Evolutionary conservation across 352 stramenopile genomes (phyloP), one percentile per base, ranked within the genome.

Genomic region (Phytophthora macrochlamydospora): DNA sequence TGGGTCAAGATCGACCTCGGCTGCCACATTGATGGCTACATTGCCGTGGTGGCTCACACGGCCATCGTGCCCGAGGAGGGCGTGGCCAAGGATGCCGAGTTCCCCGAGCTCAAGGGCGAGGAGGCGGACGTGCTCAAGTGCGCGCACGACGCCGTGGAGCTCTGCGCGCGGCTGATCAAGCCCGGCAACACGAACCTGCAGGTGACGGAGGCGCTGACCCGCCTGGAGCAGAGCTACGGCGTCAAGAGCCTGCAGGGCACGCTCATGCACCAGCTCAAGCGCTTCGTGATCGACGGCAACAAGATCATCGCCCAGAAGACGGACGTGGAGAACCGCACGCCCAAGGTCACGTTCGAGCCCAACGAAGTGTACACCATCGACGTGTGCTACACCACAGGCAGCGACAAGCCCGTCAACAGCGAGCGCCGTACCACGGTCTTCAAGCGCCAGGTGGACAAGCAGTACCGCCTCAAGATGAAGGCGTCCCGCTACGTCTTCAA

Each of bases 21-120:
- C 55, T 99, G 97, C 78, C 98, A 99, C 89, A 98, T 99, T 72
- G 98, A 99, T 74, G 98, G 98, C 60, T 99, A 98, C 90, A 98
- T 99, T 69, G 97, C 98, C 18, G 94, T 99, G 7, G 97, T 97
- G 11, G 98, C 97, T 7, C 98, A 99, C 85, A 99, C 98, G 45
- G 78, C 93, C 24, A 91, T 99, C 30, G 96, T 99, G n/a, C 85
- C 84, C 2, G 83, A 83, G 8, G 84, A 96, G 43, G 85, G 83
- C 12, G 69, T 69, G n/a, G 89, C 85, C 7, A 73, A 78, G 18
- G 81, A 89, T 35, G 52, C 72, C 7, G 62, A 71, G 33, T 88
- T 91, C 67, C 83, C 87, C 1, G 78, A 89, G 54, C 55, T 94
- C 7, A 57, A 71, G 61, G 89, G 87, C 28, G 51, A 77, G n/a